Base-by-base conservation (phyloP, 805 yeast genomes). In the Cyberlindnera sargentensis region DNA sequence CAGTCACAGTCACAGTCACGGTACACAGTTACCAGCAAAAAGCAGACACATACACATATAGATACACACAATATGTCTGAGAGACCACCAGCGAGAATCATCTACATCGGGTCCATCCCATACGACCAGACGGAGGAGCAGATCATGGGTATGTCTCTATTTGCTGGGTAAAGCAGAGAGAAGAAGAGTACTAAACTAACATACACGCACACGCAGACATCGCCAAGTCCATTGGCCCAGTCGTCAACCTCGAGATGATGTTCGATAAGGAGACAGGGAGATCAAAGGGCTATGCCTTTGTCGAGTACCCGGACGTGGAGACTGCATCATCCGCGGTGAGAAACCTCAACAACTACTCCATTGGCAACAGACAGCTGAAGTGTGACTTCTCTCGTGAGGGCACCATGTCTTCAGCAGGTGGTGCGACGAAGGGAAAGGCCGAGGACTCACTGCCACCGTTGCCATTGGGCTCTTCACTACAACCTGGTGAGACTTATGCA, bases 61-160 rank as follows among this genome's bases (percentile, higher is more conserved):
- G 20, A 15, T 15, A 28, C 30, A 8, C 35, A 10, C 15, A 33
- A 32, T 11, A 47, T 47, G 50, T 40, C 50, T 8, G 52, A 47
- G 29, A 50, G 45, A 42, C 40, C 45, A 5, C 66, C 68, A 11
- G 61, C 67, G 6, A 61, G 64, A 45, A 76, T 75, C 31, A 83
- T 88, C 3, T 84, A 84, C 55, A 76, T 90, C 35, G 95, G 96
- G 3, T 82, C 87, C 11, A 84, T 91, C 33, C 98, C 98, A 1
- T 88, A 81, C 59, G 97, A 91, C 56, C 88, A 85, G 57, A 85
- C 96, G 0, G 98, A 91, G 60, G 95, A 88, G 54, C 97, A 90
- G 61, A 82, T 91, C n/a, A 64, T 77, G 51, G 52, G 49, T 48
- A 37, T 34, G 51, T 43, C 11, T 15, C 3, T 10, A 15, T 15